Percentiles rank a stretch among this genome's conserved stretches.
Evolutionary conservation across 495 filamentous ascomycete genomes (phyloP).

Genomic region (Immersiella caudata): DNA sequence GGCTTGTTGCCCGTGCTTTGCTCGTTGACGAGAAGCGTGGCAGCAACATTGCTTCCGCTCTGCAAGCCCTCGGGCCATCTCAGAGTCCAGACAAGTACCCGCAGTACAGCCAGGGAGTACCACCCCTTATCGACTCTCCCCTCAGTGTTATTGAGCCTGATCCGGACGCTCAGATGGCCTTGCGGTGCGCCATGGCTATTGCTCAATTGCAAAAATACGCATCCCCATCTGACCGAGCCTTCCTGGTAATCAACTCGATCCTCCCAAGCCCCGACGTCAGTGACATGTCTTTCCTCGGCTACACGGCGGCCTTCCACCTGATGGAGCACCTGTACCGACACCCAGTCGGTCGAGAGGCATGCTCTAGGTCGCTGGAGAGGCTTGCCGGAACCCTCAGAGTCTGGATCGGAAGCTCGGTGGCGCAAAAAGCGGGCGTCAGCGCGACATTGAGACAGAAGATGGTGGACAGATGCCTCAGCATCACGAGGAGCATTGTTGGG

Average conservation of each 20-base stretch:
- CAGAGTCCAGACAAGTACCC: slow-evolving; percentile 48
- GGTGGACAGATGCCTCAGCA: slow-evolving; percentile 51
- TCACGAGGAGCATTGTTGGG: slow-evolving; percentile 55
- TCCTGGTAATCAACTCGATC: slow-evolving; percentile 51
- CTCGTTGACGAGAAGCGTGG: slow-evolving; percentile 57
- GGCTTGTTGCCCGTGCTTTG: slow-evolving; percentile 72
- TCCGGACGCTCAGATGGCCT: slow-evolving; percentile 68
- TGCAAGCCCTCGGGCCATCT: slow-evolving; percentile 54
- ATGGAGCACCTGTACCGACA: slow-evolving; percentile 62
- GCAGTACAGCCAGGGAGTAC: slow-evolving; percentile 27
- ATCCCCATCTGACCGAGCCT: slow-evolving; percentile 45
- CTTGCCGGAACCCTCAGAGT: slow-evolving; percentile 56
- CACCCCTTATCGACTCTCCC: slow-evolving; percentile 35
- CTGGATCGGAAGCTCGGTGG: slow-evolving; percentile 54
- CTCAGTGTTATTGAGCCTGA: slow-evolving; percentile 44
- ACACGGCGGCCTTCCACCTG: slow-evolving; percentile 72
- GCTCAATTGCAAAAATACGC: slow-evolving; percentile 62
- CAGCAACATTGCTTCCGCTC: slow-evolving; percentile 57
- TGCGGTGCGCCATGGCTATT: slow-evolving; percentile 81
- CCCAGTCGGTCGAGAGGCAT: slow-evolving; percentile 52
- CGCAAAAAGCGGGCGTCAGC: slow-evolving; percentile 48
- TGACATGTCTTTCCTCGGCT: slow-evolving; percentile 73
- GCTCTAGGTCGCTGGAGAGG: slow-evolving; percentile 50
- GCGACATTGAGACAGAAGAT: slow-evolving; percentile 49
- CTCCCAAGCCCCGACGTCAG: slow-evolving; percentile 40